Evolutionary conservation across 2,329 filamentous ascomycete genomes (phyloP).

Genomic region (Trichophaea hybrida): DNA sequence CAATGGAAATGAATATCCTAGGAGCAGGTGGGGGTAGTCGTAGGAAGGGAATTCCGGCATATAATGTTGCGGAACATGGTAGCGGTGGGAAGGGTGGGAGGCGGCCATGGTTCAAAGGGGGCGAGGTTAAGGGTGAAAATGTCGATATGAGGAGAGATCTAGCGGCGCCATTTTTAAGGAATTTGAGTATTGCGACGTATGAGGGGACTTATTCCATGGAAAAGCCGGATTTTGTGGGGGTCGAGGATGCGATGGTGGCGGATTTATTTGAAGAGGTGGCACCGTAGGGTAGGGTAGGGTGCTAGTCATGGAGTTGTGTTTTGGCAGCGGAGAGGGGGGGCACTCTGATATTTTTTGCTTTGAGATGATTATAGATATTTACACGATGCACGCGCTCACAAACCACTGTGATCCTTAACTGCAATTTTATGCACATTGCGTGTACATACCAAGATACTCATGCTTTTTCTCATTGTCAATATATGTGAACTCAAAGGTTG

Average conservation of each 20-base stretch:
- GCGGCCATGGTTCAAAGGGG: slow-evolving; percentile 14
- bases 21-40: slow-evolving; percentile 31
- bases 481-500: no score
- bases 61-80: slow-evolving; percentile 20
- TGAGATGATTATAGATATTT: no score
- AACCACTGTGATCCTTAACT: no score
- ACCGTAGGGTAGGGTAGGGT: neutral
- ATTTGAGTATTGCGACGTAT: slow-evolving; percentile 84
- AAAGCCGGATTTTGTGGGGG: slow-evolving; percentile 48
- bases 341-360: no score
- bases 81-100: neutral
- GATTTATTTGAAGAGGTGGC: slow-evolving; percentile 60
- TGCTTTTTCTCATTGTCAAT: no score
- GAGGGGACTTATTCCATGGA: slow-evolving; percentile 85
- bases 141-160: slow-evolving; percentile 41
- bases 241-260: slow-evolving; percentile 48
- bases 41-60: neutral
- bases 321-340: no score
- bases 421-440: no score
- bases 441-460: no score
- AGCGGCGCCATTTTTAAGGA: slow-evolving; percentile 74
- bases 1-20: slow-evolving; percentile 51
- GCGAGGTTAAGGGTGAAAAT: slow-evolving; percentile 7
- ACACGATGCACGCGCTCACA: no score
- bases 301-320: neutral